Conservation (phyloP, 73 alveolate species). For the Paramecium biaurelia region DNA sequence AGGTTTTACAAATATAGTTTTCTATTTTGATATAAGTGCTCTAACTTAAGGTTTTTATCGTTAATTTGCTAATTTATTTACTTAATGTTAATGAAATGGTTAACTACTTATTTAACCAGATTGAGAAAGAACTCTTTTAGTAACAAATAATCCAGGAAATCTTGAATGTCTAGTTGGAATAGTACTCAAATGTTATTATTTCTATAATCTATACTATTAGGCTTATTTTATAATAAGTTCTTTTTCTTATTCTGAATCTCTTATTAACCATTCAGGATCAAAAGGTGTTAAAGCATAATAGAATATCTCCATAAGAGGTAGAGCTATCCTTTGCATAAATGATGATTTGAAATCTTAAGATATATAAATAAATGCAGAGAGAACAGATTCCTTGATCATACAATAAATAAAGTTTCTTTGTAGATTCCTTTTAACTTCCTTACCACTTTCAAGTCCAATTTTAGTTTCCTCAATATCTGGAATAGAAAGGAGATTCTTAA, state of each 20-base stretch:
- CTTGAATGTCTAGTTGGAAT: slow-evolving; percentile 63
- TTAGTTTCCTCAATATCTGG: slow-evolving; percentile 67
- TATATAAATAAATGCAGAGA: slow-evolving; percentile 73
- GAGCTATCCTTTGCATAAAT: slow-evolving; percentile 65
- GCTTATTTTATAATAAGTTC: background rate
- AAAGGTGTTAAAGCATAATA: slow-evolving; percentile 71
- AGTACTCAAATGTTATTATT: background rate
- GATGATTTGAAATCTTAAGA: slow-evolving; percentile 73
- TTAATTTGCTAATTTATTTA: slow-evolving; percentile 39
- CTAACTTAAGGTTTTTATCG: background rate
- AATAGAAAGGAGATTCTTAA: slow-evolving; percentile 70
- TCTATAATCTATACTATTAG: slow-evolving; percentile 6
- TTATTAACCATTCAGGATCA: slow-evolving; percentile 68
- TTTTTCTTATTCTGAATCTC: slow-evolving; percentile 6
- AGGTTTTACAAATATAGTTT: slow-evolving; percentile 11
- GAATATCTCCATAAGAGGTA: slow-evolving; percentile 73
- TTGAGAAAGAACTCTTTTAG: background rate
- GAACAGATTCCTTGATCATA: slow-evolving; percentile 66
- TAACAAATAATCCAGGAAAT: slow-evolving; percentile 53
- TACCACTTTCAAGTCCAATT: slow-evolving; percentile 31
- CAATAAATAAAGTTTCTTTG: slow-evolving; percentile 54
- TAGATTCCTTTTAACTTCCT: slow-evolving; percentile 43
- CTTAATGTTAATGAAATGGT: slow-evolving; percentile 8
- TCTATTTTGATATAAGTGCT: slow-evolving; percentile 40
- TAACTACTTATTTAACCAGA: slow-evolving; percentile 23